Evolutionary conservation across 371 early-diverging fungal species (phyloP).

Genomic region (Mortierella sp.): DNA sequence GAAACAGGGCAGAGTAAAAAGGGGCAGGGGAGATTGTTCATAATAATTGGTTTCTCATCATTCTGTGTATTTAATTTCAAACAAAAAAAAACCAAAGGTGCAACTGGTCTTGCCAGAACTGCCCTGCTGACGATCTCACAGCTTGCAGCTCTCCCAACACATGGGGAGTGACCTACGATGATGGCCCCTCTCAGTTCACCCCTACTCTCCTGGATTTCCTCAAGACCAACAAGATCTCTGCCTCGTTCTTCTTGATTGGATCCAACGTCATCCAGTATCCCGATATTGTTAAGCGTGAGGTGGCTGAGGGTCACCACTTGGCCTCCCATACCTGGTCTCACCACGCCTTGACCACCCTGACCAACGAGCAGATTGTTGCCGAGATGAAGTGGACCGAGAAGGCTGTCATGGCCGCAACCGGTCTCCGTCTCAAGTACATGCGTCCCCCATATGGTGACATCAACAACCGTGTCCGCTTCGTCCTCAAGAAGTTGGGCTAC

Average conservation of each 20-base stretch:
- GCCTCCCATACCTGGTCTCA: constrained; percentile 71
- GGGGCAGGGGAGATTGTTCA: no score
- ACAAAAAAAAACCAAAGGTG: constrained; percentile 9
- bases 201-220: constrained; percentile 62
- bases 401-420: constrained; percentile 73
- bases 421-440: constrained; percentile 62
- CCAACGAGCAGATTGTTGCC: constrained; percentile 76
- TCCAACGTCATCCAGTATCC: constrained; percentile 65
- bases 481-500: constrained; percentile 68
- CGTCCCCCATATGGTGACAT: constrained; percentile 77
- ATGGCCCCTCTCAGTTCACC: constrained; percentile 67
- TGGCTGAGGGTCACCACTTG: constrained; percentile 55
- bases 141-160: constrained; percentile 43
- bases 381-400: constrained; percentile 78
- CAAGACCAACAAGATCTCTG: constrained; percentile 62
- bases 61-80: background rate
- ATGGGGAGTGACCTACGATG: constrained; percentile 75
- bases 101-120: constrained; percentile 35
- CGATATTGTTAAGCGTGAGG: constrained; percentile 60
- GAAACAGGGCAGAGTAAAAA: no score
- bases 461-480: constrained; percentile 74
- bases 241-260: constrained; percentile 74
- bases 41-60: background rate
- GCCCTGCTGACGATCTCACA: constrained; percentile 40
- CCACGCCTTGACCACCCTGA: constrained; percentile 65